Percentiles rank a stretch among this genome's conserved stretches.
phyloP scores from a whole-genome alignment of 2,329 filamentous ascomycete genomes.

The Ramularia endophylla region DNA sequence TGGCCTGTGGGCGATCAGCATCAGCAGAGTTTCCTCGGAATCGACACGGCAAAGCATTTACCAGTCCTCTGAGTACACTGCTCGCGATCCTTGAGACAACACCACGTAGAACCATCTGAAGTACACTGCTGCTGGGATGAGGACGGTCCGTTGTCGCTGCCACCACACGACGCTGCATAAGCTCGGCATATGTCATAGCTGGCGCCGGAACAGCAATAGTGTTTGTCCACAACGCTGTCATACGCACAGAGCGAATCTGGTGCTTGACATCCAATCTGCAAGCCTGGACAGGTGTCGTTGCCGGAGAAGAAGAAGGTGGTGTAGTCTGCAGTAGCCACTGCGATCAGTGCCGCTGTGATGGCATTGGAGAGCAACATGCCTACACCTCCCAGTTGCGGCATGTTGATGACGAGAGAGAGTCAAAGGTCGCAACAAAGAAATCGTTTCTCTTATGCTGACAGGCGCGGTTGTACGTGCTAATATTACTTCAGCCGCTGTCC shows the following conservation, averaged over 20 bases:
- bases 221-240: conserved; percentile 12
- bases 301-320: conserved; percentile 12
- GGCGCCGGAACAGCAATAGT: conserved; percentile 11
- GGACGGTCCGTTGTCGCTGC: conserved; percentile 6
- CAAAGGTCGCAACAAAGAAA: no score
- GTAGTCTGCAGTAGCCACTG: conserved; percentile 8
- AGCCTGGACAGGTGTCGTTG: conserved; percentile 7
- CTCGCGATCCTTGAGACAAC: conserved; percentile 12
- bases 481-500: no score
- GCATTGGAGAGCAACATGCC: no score
- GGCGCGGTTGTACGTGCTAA: no score
- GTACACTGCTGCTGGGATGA: conserved; percentile 7
- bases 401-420: no score
- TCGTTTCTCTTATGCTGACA: no score
- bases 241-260: conserved; percentile 11
- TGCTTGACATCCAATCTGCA: conserved; percentile 7
- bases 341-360: no score
- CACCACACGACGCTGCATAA: conserved; percentile 9
- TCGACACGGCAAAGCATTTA: background rate
- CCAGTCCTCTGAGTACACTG: conserved; percentile 11
- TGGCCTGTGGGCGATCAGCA: conserved; percentile 9
- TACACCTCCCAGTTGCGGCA: no score
- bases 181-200: conserved; percentile 12
- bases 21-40: background rate
- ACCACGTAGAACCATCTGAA: conserved; percentile 6